Base-by-base conservation (phyloP, 2,329 filamentous ascomycete species). In the Ascochyta clinopodiicola region DNA sequence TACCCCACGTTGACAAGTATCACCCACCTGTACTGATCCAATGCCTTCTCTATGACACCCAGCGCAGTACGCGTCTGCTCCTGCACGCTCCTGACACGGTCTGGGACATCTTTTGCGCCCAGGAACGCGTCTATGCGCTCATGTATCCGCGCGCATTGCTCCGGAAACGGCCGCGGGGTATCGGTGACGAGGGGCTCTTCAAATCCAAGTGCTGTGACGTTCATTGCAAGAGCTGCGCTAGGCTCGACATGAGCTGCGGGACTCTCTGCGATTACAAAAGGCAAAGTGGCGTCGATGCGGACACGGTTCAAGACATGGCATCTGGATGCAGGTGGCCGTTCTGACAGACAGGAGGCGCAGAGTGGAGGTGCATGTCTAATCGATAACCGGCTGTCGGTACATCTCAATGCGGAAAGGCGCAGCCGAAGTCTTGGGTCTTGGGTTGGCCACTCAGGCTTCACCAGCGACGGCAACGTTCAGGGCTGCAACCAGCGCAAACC, bases 61-160 rank as follows among this genome's bases (percentile, higher is more conserved):
- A 96, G 81, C 22, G 92, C 88, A 48, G 85, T 80, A 57, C 86
- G 84, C 40, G 90, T 89, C 79, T 95, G 92, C 53, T 79, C 77
- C 77, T 97, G 93, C 25, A 92, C 86, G 51, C 80, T 81, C 64
- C 78, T 80, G 54, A 93, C 77, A 39, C 84, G 75, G 49, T 84
- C 78, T 19, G 84, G 82, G 3, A 81, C 79, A 56, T 85, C 79
- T 29, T 84, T 75, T 61, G 86, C 81, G 42, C 79, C 79, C 50
- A 96, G 80, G 69, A 96, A 92, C 22, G 81, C 79, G 44, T 84
- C 78, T 56, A 96, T 79, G 73, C 84, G 84, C 59, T 76, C 75
- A 64, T 86, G 82, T 59, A 90, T 79, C 62, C 80, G 77, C 34
- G 74, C 75, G 72, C 79, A 81, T 57, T 80, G 68, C 55, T 76